A percentile compares a stretch with the other conserved stretches of the same genome.
phyloP scores from a whole-genome alignment of 495 filamentous ascomycete genomes.

The Xylaria nigripes region DNA sequence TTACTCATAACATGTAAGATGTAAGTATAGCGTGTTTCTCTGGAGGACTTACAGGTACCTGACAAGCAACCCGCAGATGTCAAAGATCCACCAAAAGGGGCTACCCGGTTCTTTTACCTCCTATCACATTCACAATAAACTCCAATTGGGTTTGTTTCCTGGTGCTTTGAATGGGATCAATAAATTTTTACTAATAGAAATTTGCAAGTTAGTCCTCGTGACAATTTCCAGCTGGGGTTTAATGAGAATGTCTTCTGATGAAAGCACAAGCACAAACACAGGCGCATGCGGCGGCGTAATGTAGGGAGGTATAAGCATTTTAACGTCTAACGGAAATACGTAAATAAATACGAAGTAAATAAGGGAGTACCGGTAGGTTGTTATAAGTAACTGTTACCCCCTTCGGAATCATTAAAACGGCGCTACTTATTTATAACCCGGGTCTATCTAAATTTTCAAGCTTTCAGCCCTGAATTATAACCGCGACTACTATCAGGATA shows the following conservation, averaged over 20 bases:
- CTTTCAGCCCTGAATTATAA: slow-evolving; percentile 5
- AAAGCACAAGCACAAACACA: slow-evolving; percentile 2
- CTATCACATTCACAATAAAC: background rate
- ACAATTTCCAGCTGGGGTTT: background rate
- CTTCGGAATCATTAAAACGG: no score
- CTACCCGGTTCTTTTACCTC: background rate
- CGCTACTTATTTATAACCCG: no score
- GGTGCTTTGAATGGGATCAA: background rate
- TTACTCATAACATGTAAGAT: background rate
- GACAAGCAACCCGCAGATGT: background rate
- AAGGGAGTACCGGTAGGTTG: background rate
- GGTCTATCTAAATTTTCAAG: background rate
- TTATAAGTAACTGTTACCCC: no score
- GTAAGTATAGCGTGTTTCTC: background rate
- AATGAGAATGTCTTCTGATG: slow-evolving; percentile 2
- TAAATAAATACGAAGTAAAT: no score
- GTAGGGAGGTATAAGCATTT: no score
- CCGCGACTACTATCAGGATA: no score
- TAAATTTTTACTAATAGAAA: background rate
- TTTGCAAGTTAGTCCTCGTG: slow-evolving; percentile 5
- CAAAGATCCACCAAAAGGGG: background rate
- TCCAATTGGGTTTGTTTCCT: background rate
- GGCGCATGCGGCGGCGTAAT: background rate
- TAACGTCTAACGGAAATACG: no score
- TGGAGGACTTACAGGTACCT: background rate